Base-by-base conservation (phyloP, 441 rosid species). In the Erysimum pusillum region DNA sequence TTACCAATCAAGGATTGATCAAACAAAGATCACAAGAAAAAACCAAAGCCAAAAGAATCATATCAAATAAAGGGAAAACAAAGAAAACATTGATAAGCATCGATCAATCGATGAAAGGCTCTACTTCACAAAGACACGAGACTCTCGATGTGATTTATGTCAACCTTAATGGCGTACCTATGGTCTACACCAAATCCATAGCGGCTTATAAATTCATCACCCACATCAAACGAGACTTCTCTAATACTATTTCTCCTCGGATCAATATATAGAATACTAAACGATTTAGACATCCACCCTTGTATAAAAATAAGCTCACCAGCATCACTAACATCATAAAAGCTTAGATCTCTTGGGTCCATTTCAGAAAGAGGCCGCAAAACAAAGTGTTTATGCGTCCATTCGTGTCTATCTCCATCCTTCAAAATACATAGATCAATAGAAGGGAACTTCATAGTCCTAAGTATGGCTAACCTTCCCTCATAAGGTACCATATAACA, bases 401-500 rank as follows among this genome's bases (percentile, higher is more conserved):
- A 69, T 12, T 56, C 9, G 44, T 42, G 54, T 17, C 44, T 57
- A 58, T 67, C 49, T 52, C 25, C 62, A 39, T 68, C 20, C 20
- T 57, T 63, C 66, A 70, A 34, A 35, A 44, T 44, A 65, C 74
- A 70, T 22, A 70, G 20, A 9, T 58, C 25, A 57, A 22, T 4
- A 7, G 3, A 18, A 20, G 56, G 25, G 28, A 11, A 49, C 1
- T 4, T 41, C 45, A 41, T 4, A 42, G 46, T 3, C 4, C 4
- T 9, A 9, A 49, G 6, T 17, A 18, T 20, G 36, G 48, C 36
- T 20, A 67, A 38, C 3, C 61, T 67, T 13, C 61, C 35, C 9
- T 52, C 36, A 52, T 51, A 36, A 9, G 42, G 13, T 10, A 34
- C 15, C 17, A 64, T 8, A 35, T 31, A 10, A 14, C 2, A 17